Evolutionary conservation across 805 yeast genomes (phyloP), one percentile per base, ranked within the genome.

Genomic region (Maudiozyma barnettii): DNA sequence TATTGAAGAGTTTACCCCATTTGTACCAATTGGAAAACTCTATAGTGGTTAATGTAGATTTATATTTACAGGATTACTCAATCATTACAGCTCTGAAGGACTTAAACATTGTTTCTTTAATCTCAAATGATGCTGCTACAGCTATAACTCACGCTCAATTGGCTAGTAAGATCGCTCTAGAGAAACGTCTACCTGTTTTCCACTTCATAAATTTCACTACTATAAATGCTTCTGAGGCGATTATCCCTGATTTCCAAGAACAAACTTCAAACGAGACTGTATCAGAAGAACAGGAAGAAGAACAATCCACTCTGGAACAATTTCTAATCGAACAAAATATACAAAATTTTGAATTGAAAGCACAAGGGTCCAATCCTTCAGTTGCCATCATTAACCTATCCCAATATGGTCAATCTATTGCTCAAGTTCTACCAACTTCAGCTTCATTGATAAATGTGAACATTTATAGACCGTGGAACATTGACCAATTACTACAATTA

Each of bases 31-130:
- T 79, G 55, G 62, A 64, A 49, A 51, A 60, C 18, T 68, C 77
- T 1, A 72, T 77, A 23, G 81, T 83, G n/a, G 64, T 84, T 46
- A 84, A 81, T 57, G 79, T 80, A 35, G 76, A 78, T 49, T 62
- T 84, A 44, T 51, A 71, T n/a, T 63, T 72, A 46, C 73, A 74
- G 51, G 96, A 89, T 62, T 86, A 72, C 65, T 78, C 84, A 23
- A 68, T 77, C 14, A 75, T 87, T 23, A 71, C 91, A n/a, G 75
- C 87, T 7, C 70, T 84, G 54, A 80, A 90, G 60, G 91, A 86
- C 62, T 69, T 83, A 38, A 79, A 79, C 14, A 75, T 73, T 54
- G 75, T 79, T 6, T 71, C 83, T 21, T 64, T 90, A 52, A 75
- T 89, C 47, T 85, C 96, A n/a, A 80, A 77, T 56, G 67, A 71